Conservation (phyloP, 2,329 filamentous ascomycete genomes). For the Aspergillus calidoustus region DNA sequence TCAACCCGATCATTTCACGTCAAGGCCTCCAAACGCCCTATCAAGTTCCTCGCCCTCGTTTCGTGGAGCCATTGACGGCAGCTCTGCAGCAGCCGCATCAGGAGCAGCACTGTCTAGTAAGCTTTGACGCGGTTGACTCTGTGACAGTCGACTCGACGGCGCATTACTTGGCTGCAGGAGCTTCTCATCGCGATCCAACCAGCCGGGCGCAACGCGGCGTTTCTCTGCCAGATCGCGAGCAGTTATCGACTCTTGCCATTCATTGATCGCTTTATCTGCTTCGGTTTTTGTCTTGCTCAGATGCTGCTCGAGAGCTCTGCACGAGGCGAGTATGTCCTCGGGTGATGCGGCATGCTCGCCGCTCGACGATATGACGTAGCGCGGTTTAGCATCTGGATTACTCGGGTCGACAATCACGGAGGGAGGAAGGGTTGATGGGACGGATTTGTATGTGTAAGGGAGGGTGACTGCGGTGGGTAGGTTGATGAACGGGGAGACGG, state of each 20-base stretch:
- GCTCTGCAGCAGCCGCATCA: constrained; percentile 36
- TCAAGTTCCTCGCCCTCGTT: constrained; percentile 59
- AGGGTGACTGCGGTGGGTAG: constrained; percentile 88
- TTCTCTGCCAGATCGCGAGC: constrained; percentile 67
- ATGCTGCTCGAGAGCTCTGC: constrained; percentile 76
- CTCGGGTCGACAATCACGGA: constrained; percentile 63
- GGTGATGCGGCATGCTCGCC: constrained; percentile 85
- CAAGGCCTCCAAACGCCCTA: constrained; percentile 56
- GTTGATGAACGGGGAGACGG: constrained; percentile 90
- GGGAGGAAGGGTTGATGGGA: constrained; percentile 83
- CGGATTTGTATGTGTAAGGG: constrained; percentile 91
- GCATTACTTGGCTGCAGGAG: constrained; percentile 57
- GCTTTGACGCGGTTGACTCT: constrained; percentile 29
- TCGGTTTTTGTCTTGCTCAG: constrained; percentile 70
- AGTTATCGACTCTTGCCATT: constrained; percentile 69
- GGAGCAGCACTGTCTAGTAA: constrained; percentile 44
- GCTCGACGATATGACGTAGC: constrained; percentile 78
- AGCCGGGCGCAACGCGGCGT: constrained; percentile 65
- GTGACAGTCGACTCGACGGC: constrained; percentile 12
- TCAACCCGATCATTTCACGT: constrained; percentile 41
- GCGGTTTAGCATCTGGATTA: constrained; percentile 54
- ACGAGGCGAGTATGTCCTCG: constrained; percentile 81
- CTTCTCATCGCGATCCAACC: constrained; percentile 66
- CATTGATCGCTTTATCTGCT: constrained; percentile 66
- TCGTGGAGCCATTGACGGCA: constrained; percentile 47